Base-by-base conservation (phyloP, 495 filamentous ascomycete genomes). In the Lasiosphaeria miniovina region DNA sequence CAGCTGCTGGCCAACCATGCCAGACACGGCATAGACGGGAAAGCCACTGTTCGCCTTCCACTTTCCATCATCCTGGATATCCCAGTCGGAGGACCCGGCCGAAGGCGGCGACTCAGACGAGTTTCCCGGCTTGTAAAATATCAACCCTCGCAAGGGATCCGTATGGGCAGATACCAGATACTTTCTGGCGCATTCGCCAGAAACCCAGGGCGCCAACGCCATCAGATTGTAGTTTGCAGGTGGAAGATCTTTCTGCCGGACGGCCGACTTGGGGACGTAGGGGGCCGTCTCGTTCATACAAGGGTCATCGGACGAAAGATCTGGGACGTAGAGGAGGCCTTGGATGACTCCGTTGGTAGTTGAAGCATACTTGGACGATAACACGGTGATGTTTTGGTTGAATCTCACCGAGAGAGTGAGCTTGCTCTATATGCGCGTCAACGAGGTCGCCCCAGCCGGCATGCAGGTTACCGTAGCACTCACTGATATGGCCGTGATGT, bases 131-230 rank as follows among this genome's bases (percentile, higher is more conserved):
- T 82, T 75, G 72, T 89, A 97, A 66, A 94, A 91, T 7, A 98
- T 70, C 62, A 97, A 84, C 0, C 83, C 90, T 40, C 81, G 76
- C 0, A 85, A 72, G 12, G 81, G 79, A 36, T 83, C 83, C 5
- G 68, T 55, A 31, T 74, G 75, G 10, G 88, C 88, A 24, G 88
- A 80, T 10, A 75, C 69, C 34, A 97, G 71, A 67, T 89, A 96
- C 36, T 84, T 80, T 46, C 76, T 70, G 8, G 88, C 86, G 61
- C 93, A 98, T 24, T 82, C 71, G 3, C 72, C 74, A 48, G 77
- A 87, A 36, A 93, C 78, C 93, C 93, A 97, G n/a, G 93, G 93
- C 8, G 88, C 91, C n/a, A 96, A 72, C 17, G 85, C 93, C 45
- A 96, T 83, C n/a, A 80, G 71, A 56, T 78, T 74, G 49, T 82